Evolutionary conservation across 805 yeast genomes (phyloP).

Genomic region (Cyberlindnera amylophila): DNA sequence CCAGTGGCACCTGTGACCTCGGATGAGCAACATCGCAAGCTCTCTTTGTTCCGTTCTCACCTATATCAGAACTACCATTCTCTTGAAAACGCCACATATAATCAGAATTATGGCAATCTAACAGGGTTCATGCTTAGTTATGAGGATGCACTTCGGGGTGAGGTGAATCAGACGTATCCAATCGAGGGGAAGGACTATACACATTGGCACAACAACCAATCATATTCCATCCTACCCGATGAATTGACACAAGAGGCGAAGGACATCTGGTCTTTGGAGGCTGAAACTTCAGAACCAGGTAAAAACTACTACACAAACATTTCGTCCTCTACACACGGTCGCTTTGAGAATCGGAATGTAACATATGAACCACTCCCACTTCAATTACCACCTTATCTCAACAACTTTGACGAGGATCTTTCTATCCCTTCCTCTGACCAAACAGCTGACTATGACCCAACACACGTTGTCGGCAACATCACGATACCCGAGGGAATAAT

Average conservation of each 20-base stretch:
- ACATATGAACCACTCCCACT: constrained; percentile 20
- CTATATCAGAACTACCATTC: constrained; percentile 30
- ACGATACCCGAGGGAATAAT: constrained; percentile 32
- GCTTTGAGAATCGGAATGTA: constrained; percentile 28
- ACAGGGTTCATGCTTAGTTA: constrained; percentile 72
- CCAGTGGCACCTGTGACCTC: constrained; percentile 30
- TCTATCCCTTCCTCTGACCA: constrained; percentile 10
- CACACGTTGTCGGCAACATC: constrained; percentile 28
- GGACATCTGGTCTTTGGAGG: constrained; percentile 47
- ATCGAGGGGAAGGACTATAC: constrained; percentile 41
- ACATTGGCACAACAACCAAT: constrained; percentile 46
- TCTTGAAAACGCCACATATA: constrained; percentile 41
- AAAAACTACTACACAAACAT: constrained; percentile 39
- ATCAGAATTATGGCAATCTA: constrained; percentile 59
- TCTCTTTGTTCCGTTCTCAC: constrained; percentile 37
- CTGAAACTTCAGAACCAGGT: constrained; percentile 10
- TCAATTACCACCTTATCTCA: constrained; percentile 21
- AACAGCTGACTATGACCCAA: background rate
- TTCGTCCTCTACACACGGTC: constrained; percentile 45
- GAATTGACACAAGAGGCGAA: constrained; percentile 44
- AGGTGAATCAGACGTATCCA: constrained; percentile 54
- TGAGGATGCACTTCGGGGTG: constrained; percentile 46
- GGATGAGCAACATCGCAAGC: constrained; percentile 34
- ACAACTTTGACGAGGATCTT: constrained; percentile 15
- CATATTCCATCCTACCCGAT: constrained; percentile 58